A percentile compares a stretch with the other conserved stretches of the same genome.
Evolutionary conservation across 306 rosid genomes (phyloP).

Genomic region (Phaseolus lunatus): DNA sequence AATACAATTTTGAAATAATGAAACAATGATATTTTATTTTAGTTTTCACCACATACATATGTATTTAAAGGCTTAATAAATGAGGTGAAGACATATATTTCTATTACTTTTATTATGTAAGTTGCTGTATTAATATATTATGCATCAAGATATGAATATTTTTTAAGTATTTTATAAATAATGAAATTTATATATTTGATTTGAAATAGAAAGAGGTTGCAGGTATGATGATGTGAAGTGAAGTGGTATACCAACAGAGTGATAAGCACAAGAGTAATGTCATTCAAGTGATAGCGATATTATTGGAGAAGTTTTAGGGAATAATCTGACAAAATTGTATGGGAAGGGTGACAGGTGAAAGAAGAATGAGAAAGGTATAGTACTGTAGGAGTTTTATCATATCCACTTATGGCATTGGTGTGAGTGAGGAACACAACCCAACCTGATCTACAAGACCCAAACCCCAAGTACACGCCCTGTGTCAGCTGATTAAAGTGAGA

Average conservation of each 20-base stretch:
- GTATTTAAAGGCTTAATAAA: too few relatives aligned
- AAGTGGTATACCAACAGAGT: not conserved
- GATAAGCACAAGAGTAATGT: not conserved
- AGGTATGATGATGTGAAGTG: not conserved
- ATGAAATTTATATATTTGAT: not conserved
- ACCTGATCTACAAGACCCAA: conserved; percentile 36
- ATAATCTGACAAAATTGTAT: conserved; percentile 39
- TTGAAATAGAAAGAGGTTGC: not conserved
- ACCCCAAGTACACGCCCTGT: conserved; percentile 17
- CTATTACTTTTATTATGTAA: too few relatives aligned
- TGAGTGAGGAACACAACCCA: conserved; percentile 44
- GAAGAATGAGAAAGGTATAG: conserved; percentile 14
- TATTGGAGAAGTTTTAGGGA: conserved; percentile 31
- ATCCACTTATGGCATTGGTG: not conserved
- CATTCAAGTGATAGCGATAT: conserved; percentile 18
- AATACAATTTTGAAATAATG: too few relatives aligned
- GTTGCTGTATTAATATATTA: too few relatives aligned
- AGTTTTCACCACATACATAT: not conserved
- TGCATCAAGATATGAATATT: not conserved
- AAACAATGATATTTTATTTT: not conserved
- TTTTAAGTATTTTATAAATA: too few relatives aligned
- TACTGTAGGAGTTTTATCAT: conserved; percentile 1
- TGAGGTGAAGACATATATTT: too few relatives aligned
- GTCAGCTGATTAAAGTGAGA: conserved; percentile 55
- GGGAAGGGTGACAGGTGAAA: conserved; percentile 44